A percentile compares a stretch with the other conserved stretches of the same genome.
These are phyloP conservation scores for Bimuria novae-zelandiae DNA, from an alignment of 2,329 filamentous ascomycete species.

Conservation along the genomic window DNA sequence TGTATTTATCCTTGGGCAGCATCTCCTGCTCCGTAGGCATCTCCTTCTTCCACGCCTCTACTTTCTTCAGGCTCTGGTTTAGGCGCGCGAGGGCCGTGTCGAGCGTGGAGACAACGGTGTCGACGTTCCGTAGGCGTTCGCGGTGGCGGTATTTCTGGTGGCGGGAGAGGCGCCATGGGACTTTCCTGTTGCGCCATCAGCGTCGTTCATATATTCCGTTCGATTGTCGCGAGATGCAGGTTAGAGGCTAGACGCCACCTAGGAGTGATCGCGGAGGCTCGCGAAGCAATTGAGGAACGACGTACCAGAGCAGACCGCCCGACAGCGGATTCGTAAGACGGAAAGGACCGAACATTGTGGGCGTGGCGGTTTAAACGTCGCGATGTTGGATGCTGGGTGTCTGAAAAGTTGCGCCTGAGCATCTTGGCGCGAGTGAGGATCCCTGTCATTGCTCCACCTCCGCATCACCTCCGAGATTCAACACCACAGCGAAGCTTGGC, in stretches of 20 bases:
- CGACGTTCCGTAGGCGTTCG: slow-evolving; percentile 66
- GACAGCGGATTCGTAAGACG: slow-evolving; percentile 47
- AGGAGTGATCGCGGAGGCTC: not conserved
- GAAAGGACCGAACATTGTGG: slow-evolving; percentile 48
- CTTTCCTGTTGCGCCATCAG: slow-evolving; percentile 69
- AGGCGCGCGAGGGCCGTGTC: slow-evolving; percentile 76
- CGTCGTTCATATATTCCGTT: slow-evolving; percentile 10
- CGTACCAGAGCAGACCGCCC: slow-evolving; percentile 46
- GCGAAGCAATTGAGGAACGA: not conserved
- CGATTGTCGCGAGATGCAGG: not conserved
- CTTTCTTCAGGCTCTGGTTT: slow-evolving; percentile 69
- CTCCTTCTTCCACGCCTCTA: slow-evolving; percentile 90
- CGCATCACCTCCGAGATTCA: slow-evolving; percentile 20
- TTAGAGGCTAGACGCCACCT: not conserved
- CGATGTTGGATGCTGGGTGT: slow-evolving; percentile 23
- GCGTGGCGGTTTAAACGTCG: slow-evolving; percentile 17
- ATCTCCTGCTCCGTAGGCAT: slow-evolving; percentile 98
- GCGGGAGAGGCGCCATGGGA: slow-evolving; percentile 90
- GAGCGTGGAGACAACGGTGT: slow-evolving; percentile 82
- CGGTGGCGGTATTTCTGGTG: slow-evolving; percentile 54
- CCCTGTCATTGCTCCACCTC: slow-evolving; percentile 25
- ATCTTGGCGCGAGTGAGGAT: slow-evolving; percentile 34
- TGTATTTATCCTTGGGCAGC: slow-evolving; percentile 96
- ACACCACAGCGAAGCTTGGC: not conserved
- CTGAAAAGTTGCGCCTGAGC: slow-evolving; percentile 33